Evolutionary conservation across 768 basidiomycete genomes (phyloP).

Genomic region (Pseudohyphozyma bogoriensis): DNA sequence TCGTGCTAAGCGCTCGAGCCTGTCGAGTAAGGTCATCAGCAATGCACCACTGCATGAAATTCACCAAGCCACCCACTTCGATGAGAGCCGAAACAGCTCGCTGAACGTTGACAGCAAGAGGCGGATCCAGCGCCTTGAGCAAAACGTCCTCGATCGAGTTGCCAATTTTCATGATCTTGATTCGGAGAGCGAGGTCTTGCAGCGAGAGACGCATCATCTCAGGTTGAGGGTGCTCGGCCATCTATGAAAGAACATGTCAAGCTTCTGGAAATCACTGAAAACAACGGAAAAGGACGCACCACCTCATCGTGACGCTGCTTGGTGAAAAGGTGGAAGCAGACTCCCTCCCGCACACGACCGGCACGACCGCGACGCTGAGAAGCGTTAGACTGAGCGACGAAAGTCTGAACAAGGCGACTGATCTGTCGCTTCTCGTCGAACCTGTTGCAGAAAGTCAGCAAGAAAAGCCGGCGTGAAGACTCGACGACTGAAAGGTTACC

Average conservation of each 20-base stretch:
- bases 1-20: too few species aligned
- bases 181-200: constrained; percentile 79
- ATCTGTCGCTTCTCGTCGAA: constrained; percentile 97
- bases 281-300: constrained; percentile 39
- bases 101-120: constrained; percentile 72
- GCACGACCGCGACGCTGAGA: constrained; percentile 64
- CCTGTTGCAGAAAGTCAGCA: constrained; percentile 62
- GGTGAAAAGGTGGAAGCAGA: constrained; percentile 95
- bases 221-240: constrained; percentile 80
- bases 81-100: constrained; percentile 81
- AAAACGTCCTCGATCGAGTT: constrained; percentile 87
- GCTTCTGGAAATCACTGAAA: too few species aligned
- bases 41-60: not conserved
- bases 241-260: constrained; percentile 43
- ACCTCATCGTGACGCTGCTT: constrained; percentile 71
- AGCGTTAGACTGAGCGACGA: constrained; percentile 53
- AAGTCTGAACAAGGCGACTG: constrained; percentile 81
- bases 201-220: constrained; percentile 92
- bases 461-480: too few species aligned
- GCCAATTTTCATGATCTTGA: constrained; percentile 86
- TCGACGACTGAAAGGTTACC: constrained; percentile 43
- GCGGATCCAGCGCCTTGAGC: constrained; percentile 78
- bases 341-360: constrained; percentile 75
- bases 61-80: constrained; percentile 53
- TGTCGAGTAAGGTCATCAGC: not conserved